Percentiles rank a stretch among this genome's conserved stretches.
Evolutionary conservation across 331 rosid genomes (phyloP).

Genomic region (Quercus tomentella): DNA sequence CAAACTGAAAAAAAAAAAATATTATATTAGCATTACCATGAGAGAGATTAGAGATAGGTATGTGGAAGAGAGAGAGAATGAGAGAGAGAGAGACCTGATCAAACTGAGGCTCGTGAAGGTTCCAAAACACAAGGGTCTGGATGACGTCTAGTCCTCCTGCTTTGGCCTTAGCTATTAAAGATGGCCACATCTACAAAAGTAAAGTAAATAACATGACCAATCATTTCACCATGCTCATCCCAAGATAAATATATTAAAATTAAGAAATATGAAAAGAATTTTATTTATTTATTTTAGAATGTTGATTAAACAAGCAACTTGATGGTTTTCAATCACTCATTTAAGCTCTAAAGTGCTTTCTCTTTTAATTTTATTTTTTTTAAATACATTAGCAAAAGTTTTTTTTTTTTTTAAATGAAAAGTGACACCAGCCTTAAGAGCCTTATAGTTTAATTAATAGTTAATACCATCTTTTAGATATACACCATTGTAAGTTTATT

Average conservation of each 20-base stretch:
- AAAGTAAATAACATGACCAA: neutral
- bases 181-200: slow-evolving; percentile 76
- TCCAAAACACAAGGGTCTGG: slow-evolving; percentile 93
- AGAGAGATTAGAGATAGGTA: neutral
- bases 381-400: too few species aligned
- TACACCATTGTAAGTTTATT: too few species aligned
- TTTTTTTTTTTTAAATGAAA: too few species aligned
- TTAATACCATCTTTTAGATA: too few species aligned
- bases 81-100: slow-evolving; percentile 42
- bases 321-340: too few species aligned
- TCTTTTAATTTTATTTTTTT: too few species aligned
- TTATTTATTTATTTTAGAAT: too few species aligned
- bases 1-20: slow-evolving; percentile 43
- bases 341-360: too few species aligned
- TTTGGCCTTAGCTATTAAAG: slow-evolving; percentile 70
- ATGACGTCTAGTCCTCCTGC: slow-evolving; percentile 85
- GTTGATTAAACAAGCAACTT: too few species aligned
- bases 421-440: too few species aligned
- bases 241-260: neutral
- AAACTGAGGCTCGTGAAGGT: slow-evolving; percentile 74
- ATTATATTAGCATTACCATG: neutral
- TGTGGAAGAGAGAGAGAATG: neutral
- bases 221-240: too few species aligned
- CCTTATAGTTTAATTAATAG: too few species aligned
- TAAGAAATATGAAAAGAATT: neutral